Conservation (phyloP, 495 filamentous ascomycete genomes). For the Rostrohypoxylon terebratum region DNA sequence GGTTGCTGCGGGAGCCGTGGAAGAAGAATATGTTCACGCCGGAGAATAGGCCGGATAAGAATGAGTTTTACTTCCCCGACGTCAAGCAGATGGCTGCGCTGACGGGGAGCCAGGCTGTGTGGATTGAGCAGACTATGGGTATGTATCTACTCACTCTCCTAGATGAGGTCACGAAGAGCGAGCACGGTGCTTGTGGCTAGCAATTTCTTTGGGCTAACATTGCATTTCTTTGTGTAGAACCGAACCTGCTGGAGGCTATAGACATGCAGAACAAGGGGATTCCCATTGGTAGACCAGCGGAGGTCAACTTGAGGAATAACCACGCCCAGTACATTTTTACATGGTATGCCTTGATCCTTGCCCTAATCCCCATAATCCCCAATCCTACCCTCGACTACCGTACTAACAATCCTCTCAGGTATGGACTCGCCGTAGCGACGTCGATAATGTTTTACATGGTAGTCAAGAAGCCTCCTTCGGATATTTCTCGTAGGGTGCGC, state of each 20-base stretch:
- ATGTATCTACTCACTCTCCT: slow-evolving; percentile 40
- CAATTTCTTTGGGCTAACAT: slow-evolving; percentile 24
- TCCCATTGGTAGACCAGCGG: slow-evolving; percentile 88
- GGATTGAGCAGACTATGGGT: slow-evolving; percentile 98
- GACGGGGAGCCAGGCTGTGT: slow-evolving; percentile 86
- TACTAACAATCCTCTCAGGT: slow-evolving; percentile 67
- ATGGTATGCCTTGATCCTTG: slow-evolving; percentile 69
- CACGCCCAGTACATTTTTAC: slow-evolving; percentile 99
- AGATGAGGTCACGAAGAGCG: neutral
- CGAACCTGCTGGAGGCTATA: slow-evolving; percentile 77
- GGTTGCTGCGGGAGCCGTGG: slow-evolving; percentile 88
- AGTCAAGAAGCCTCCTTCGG: slow-evolving; percentile 81
- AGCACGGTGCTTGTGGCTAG: slow-evolving; percentile 10
- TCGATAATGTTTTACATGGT: slow-evolving; percentile 96
- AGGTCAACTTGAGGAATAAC: slow-evolving; percentile 95
- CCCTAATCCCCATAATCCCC: slow-evolving; percentile 13
- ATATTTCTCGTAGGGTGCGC: slow-evolving; percentile 77
- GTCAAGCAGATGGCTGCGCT: slow-evolving; percentile 90
- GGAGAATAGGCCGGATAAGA: slow-evolving; percentile 81
- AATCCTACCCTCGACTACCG: slow-evolving; percentile 7
- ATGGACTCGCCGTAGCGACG: slow-evolving; percentile 85
- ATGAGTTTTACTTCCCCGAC: slow-evolving; percentile 95
- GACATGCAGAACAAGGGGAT: slow-evolving; percentile 82
- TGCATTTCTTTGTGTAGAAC: slow-evolving; percentile 62
- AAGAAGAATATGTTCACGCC: slow-evolving; percentile 98